A percentile compares a stretch with the other conserved stretches of the same genome.
Conservation (phyloP, 2,329 filamentous ascomycete genomes). For the Diaporthe sp. region DNA sequence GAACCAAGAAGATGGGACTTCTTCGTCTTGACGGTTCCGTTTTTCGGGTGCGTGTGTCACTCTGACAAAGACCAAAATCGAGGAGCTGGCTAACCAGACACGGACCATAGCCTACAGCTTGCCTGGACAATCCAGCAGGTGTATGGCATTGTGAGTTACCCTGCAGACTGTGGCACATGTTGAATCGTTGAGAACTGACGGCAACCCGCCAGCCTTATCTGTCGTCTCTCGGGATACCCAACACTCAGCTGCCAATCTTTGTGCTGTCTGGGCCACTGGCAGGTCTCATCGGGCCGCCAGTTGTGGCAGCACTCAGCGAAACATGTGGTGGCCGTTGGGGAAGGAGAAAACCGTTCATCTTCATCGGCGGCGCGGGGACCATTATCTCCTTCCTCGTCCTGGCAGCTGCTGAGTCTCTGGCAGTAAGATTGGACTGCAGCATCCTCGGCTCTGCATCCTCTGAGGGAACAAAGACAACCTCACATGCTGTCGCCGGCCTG, state of each 20-base stretch:
- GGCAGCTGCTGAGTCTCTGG: background rate
- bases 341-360: conserved; percentile 6
- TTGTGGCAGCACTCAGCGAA: conserved; percentile 15
- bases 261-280: conserved; percentile 12
- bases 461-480: background rate
- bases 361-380: conserved; percentile 10
- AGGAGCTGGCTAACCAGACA: background rate
- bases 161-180: background rate
- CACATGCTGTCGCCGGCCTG: background rate
- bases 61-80: no score
- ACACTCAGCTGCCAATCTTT: conserved; percentile 22
- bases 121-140: conserved; percentile 25
- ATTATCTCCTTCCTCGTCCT: conserved; percentile 14
- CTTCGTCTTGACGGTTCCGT: conserved; percentile 14
- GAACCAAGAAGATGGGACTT: conserved; percentile 13
- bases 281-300: conserved; percentile 18
- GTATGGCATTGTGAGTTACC: conserved; percentile 9
- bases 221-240: conserved; percentile 13
- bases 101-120: conserved; percentile 5
- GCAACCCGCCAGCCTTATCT: background rate
- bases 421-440: conserved; percentile 4
- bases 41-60: conserved; percentile 3
- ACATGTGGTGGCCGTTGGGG: background rate
- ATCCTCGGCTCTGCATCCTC: background rate
- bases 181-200: background rate